phyloP scores from a whole-genome alignment of 2,329 filamentous ascomycete genomes.

The Monosporascus sp. region DNA sequence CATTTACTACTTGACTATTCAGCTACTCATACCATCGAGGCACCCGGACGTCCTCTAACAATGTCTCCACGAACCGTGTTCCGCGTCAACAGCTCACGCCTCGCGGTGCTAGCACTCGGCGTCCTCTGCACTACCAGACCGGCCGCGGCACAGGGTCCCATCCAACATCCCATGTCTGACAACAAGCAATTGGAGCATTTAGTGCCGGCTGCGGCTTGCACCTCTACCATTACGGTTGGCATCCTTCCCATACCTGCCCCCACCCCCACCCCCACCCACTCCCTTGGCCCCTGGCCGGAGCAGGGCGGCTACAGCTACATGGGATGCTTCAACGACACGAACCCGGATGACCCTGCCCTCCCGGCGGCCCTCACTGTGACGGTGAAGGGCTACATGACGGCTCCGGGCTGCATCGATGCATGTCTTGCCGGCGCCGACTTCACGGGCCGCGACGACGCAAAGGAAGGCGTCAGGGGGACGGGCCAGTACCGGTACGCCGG shows the following conservation, averaged over 20 bases:
- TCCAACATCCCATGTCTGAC: too few species aligned
- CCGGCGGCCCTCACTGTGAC: slow-evolving; percentile 35
- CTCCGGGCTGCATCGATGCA: slow-evolving; percentile 38
- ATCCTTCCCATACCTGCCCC: neutral
- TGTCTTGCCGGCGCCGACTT: slow-evolving; percentile 25
- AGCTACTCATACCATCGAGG: too few species aligned
- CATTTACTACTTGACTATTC: too few species aligned
- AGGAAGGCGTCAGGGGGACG: slow-evolving; percentile 16
- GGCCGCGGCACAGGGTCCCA: too few species aligned
- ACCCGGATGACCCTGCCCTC: slow-evolving; percentile 39
- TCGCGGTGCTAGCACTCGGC: too few species aligned
- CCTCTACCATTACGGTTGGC: neutral
- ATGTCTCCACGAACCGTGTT: too few species aligned
- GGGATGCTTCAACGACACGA: slow-evolving; percentile 56
- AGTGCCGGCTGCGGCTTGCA: neutral
- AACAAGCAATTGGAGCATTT: too few species aligned
- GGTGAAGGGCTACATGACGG: slow-evolving; percentile 43
- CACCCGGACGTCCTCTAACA: too few species aligned
- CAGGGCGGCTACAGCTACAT: slow-evolving; percentile 39
- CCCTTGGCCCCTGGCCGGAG: neutral
- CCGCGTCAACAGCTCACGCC: too few species aligned
- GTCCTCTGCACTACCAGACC: too few species aligned
- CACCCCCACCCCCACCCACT: neutral
- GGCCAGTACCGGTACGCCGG: slow-evolving; percentile 45
- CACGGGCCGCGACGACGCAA: slow-evolving; percentile 31